These are phyloP conservation scores for Leccinellum albellum DNA, from an alignment of 768 basidiomycete genomes.

Conservation along the genomic window DNA sequence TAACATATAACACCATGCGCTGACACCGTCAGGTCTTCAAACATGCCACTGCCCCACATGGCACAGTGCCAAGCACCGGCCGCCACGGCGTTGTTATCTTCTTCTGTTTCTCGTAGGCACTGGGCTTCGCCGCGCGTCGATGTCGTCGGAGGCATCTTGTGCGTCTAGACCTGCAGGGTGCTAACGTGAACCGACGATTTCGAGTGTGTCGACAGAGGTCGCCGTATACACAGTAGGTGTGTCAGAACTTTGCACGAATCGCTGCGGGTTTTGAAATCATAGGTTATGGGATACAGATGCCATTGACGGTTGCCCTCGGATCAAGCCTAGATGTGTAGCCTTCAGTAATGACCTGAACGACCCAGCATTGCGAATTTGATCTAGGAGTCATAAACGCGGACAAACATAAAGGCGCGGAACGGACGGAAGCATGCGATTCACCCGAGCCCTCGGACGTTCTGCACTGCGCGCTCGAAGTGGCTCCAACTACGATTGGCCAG, in stretches of 20 bases:
- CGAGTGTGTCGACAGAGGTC: background rate
- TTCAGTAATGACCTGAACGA: background rate
- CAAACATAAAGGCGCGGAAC: background rate
- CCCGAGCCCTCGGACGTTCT: background rate
- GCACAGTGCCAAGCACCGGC: background rate
- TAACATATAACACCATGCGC: background rate
- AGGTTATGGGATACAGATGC: background rate
- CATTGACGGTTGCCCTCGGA: background rate
- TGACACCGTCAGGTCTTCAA: background rate
- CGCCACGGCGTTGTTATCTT: background rate
- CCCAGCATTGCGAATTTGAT: too few species aligned
- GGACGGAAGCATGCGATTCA: background rate
- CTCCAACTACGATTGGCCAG: background rate
- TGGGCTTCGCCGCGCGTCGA: background rate
- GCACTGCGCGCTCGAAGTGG: background rate
- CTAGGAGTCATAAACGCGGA: background rate
- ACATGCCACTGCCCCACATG: background rate
- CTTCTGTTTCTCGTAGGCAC: background rate
- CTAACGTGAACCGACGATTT: background rate
- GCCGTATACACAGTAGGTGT: background rate
- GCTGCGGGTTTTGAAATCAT: background rate
- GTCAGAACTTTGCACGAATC: background rate
- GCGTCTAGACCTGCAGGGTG: background rate
- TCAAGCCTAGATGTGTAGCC: background rate
- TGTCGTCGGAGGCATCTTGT: background rate